Evolutionary conservation across 306 rosid species (phyloP), one percentile per base, ranked within the genome.

Genomic region (Cicer yamashitae): DNA sequence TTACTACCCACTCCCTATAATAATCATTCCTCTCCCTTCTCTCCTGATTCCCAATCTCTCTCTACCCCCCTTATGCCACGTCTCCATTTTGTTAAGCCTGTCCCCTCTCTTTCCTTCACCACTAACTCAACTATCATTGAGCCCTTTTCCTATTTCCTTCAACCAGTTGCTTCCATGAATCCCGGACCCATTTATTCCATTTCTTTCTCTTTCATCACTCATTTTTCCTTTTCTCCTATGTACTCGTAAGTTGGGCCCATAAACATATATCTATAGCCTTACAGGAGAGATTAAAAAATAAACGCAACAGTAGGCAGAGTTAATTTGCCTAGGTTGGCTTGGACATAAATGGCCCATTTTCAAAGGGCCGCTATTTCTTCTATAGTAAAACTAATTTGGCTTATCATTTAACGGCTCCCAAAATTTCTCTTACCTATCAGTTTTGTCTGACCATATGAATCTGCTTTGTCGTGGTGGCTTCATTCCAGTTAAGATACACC

Each of bases 381-480:
- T 37, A 38, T 15, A 66, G 51, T 59, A 54, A 61, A 67, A 76
- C 41, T 72, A 45, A 59, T 41, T 47, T 59, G 59, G 45, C 39
- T 66, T 66, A 43, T n/a, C 34, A 70, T 45, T 77, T 60, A 43
- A 62, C 43, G 52, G 41, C 77, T 46, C 47, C 65, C 6, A 74
- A 73, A 73, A 14, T 18, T 50, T 71, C 63, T 57, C 85, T 79
- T 85, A 94, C 98, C 98, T 89, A 77, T 94, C 96, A 79, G 94
- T 81, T 82, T 86, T 89, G 81, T 94, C 97, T 74, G 92, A 90
- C 96, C 97, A 92, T 50, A 75, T 15, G 79, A 92, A 89, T 78
- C 97, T 91, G 65, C 78, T 87, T 77, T 85, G 91, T 60, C 96
- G 89, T 59, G 88, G 66, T 74, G 89, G 87, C 88, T 87, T 88